Percentiles rank a stretch among this genome's conserved stretches.
phyloP scores from a whole-genome alignment of 208 protist species.

The Trypanosoma avium region DNA sequence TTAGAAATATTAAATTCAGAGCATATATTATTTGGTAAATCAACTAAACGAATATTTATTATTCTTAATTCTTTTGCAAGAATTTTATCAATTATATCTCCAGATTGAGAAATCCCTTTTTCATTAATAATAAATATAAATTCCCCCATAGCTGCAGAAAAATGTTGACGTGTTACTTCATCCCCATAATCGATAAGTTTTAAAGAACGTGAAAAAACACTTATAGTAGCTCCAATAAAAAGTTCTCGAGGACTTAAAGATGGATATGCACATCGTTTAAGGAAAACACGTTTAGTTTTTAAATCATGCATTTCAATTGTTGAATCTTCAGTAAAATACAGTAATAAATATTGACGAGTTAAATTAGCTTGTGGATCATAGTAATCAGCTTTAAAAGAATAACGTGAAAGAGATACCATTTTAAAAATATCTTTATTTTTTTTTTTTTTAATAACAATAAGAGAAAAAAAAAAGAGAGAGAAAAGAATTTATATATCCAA shows the following conservation, averaged over 20 bases:
- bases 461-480: constrained; percentile 21
- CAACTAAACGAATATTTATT: constrained; percentile 63
- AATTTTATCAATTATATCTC: constrained; percentile 53
- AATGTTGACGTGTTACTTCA: constrained; percentile 72
- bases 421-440: constrained; percentile 2
- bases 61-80: constrained; percentile 64
- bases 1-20: constrained; percentile 27
- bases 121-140: constrained; percentile 66
- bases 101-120: constrained; percentile 37
- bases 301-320: constrained; percentile 96
- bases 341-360: constrained; percentile 86
- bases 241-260: constrained; percentile 81
- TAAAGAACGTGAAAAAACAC: constrained; percentile 91
- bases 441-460: constrained; percentile 20
- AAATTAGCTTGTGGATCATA: constrained; percentile 89
- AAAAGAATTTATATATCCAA: no score
- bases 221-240: constrained; percentile 91
- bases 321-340: constrained; percentile 87
- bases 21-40: constrained; percentile 52
- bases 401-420: constrained; percentile 57
- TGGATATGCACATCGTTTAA: constrained; percentile 91
- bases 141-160: constrained; percentile 55
- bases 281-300: constrained; percentile 90
- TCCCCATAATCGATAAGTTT: constrained; percentile 93
- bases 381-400: constrained; percentile 89